Evolutionary conservation across 495 filamentous ascomycete species (phyloP).

Genomic region (Aspergillus leporis): DNA sequence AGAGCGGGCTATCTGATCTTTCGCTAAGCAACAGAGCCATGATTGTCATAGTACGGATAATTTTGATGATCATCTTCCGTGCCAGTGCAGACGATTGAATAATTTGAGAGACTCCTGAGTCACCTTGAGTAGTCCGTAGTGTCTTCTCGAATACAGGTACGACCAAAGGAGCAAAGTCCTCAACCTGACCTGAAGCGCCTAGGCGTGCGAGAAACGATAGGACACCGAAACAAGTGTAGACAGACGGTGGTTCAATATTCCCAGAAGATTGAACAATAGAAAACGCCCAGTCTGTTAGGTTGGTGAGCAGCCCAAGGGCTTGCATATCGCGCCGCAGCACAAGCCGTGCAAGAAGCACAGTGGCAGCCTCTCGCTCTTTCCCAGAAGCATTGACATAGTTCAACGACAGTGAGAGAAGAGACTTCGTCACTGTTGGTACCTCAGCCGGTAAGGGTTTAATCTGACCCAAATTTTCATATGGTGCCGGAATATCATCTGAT

Average conservation of each 20-base stretch:
- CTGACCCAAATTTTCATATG: constrained; percentile 27
- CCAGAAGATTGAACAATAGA: constrained; percentile 45
- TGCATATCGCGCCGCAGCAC: constrained; percentile 88
- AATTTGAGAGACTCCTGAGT: constrained; percentile 40
- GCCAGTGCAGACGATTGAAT: constrained; percentile 71
- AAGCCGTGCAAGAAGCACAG: constrained; percentile 74
- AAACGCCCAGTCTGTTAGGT: constrained; percentile 69
- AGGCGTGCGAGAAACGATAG: constrained; percentile 78
- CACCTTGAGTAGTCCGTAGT: constrained; percentile 39
- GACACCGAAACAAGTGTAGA: constrained; percentile 68
- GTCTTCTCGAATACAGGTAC: constrained; percentile 50
- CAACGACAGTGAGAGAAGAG: constrained; percentile 70
- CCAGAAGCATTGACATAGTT: constrained; percentile 71
- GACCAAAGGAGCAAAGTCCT: constrained; percentile 53
- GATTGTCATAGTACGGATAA: constrained; percentile 68
- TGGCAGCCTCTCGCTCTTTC: constrained; percentile 87
- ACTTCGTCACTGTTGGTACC: constrained; percentile 67
- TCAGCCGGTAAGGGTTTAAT: constrained; percentile 30
- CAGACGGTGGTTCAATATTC: constrained; percentile 34
- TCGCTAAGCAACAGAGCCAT: constrained; percentile 55
- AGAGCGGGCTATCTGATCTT: constrained; percentile 33
- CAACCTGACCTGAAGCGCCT: constrained; percentile 55
- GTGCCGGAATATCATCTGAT: constrained; percentile 47
- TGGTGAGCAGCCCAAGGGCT: constrained; percentile 64
- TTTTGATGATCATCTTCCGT: constrained; percentile 79